phyloP scores from a whole-genome alignment of 306 rosid species.

The Canavalia gladiata region DNA sequence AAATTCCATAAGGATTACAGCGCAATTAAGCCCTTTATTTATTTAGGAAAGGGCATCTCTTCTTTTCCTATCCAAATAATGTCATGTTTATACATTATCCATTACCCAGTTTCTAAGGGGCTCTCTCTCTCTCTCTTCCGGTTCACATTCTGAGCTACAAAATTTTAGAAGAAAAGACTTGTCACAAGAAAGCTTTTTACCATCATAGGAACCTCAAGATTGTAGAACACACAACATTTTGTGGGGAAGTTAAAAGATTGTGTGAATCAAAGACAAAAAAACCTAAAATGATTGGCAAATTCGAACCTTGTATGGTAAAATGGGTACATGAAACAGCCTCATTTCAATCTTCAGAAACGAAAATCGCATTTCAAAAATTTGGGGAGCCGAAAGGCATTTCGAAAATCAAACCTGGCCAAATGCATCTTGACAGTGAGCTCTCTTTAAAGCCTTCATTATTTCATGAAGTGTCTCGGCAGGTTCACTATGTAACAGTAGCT shows the following conservation, averaged over 20 bases:
- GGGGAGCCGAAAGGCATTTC: conserved; percentile 7
- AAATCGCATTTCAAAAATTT: conserved; percentile 5
- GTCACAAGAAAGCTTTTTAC: not conserved
- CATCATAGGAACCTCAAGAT: conserved; percentile 18
- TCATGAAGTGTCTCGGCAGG: conserved; percentile 67
- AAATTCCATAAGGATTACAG: conserved; percentile 15
- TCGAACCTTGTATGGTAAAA: conserved; percentile 17
- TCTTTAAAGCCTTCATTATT: conserved; percentile 59
- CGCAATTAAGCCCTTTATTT: conserved; percentile 7
- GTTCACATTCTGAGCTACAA: conserved; percentile 2
- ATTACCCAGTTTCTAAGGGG: conserved; percentile 13
- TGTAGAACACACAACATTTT: conserved; percentile 22
- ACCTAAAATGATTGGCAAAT: conserved; percentile 8
- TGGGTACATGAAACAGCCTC: conserved; percentile 3
- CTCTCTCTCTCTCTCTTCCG: not conserved
- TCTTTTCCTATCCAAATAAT: not conserved
- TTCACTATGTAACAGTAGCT: conserved; percentile 47
- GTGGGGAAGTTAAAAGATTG: not conserved
- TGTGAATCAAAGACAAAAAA: conserved; percentile 1
- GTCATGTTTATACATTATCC: not conserved
- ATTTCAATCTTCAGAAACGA: conserved; percentile 14
- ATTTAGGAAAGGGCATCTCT: not conserved
- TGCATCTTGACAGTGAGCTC: conserved; percentile 50
- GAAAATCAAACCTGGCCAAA: conserved; percentile 64
- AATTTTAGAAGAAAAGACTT: not conserved